phyloP scores from a whole-genome alignment of 495 filamentous ascomycete species.

The Aspergillus nanangensis region DNA sequence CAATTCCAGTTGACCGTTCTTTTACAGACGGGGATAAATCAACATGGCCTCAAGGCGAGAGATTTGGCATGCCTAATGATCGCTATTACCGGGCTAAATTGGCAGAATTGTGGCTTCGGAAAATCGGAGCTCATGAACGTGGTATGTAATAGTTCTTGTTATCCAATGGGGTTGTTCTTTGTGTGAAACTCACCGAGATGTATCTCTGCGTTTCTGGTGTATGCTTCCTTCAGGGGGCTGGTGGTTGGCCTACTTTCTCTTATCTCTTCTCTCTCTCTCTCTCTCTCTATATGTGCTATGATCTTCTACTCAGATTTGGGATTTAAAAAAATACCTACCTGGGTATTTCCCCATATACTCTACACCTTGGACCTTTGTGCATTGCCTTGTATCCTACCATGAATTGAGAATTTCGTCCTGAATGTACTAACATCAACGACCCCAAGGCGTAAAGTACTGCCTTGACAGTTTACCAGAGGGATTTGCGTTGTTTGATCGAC shows the following conservation, averaged over 20 bases:
- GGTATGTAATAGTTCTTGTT: constrained; percentile 23
- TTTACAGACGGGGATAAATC: constrained; percentile 30
- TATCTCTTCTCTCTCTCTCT: neutral
- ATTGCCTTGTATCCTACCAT: too few relatives aligned
- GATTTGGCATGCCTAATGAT: constrained; percentile 16
- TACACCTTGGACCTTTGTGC: too few relatives aligned
- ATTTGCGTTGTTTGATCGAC: constrained; percentile 45
- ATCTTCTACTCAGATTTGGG: too few relatives aligned
- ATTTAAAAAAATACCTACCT: too few relatives aligned
- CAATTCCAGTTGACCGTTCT: constrained; percentile 24
- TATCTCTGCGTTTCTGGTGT: too few relatives aligned
- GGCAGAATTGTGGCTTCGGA: constrained; percentile 34
- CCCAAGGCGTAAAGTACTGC: constrained; percentile 40
- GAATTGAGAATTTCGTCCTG: too few relatives aligned
- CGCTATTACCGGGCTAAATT: constrained; percentile 26
- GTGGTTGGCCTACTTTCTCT: too few relatives aligned
- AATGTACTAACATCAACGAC: too few relatives aligned
- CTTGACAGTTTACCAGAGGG: constrained; percentile 53
- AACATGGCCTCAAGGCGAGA: constrained; percentile 27
- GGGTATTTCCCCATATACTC: too few relatives aligned
- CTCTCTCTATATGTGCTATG: too few relatives aligned
- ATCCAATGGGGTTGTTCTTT: too few relatives aligned
- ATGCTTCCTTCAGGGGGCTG: neutral
- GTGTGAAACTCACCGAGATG: neutral
- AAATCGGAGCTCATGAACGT: constrained; percentile 22